Base-by-base conservation (phyloP, 1,284 basidiomycete genomes). In the Inonotus obliquus region DNA sequence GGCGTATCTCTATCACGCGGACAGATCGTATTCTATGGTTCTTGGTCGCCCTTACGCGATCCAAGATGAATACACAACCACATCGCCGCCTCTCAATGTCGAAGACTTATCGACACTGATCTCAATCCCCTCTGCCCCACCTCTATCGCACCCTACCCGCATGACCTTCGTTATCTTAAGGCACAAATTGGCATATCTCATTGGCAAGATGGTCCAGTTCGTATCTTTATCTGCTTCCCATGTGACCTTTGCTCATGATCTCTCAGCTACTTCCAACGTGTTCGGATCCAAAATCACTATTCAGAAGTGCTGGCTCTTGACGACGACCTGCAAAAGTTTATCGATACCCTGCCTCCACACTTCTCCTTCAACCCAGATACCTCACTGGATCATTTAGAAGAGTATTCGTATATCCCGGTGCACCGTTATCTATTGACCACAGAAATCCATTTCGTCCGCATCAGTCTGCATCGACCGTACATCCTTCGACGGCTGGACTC, bases 1-100 rank as follows among this genome's bases (percentile, higher is more conserved):
- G 89, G 91, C 92, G 10, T 94, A 96, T 71, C 79, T 97, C 4
- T 96, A 95, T 70, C 93, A 96, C 71, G 92, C 92, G 2, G 95
- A 98, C 73, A 86, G 93, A 51, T 93, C 92, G 2, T 93, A 92
- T 72, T 92, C 92, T n/a, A 80, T 98, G 66, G 91, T 94, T 7
- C 79, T 98, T 14, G 95, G 95, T 39, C 82, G 95, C 63, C 95
- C 96, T 2, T 90, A 92, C 62, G 88, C 89, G 17, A 94, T 95
- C 62, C 89, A 93, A 69, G 91, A 93, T 69, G 87, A 86, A 62
- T 95, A 93, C 71, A 91, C 90, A 14, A 92, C 91, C 55, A 91
- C 90, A 0, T 83, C 87, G 51, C 82, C 89, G 7, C 95, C 95
- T 3, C 84, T 86, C 14, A 97, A 98, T 68, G 80, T 94, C 32